Conservation (phyloP, 1,284 basidiomycete genomes). For the Ustilago cynodontis region DNA sequence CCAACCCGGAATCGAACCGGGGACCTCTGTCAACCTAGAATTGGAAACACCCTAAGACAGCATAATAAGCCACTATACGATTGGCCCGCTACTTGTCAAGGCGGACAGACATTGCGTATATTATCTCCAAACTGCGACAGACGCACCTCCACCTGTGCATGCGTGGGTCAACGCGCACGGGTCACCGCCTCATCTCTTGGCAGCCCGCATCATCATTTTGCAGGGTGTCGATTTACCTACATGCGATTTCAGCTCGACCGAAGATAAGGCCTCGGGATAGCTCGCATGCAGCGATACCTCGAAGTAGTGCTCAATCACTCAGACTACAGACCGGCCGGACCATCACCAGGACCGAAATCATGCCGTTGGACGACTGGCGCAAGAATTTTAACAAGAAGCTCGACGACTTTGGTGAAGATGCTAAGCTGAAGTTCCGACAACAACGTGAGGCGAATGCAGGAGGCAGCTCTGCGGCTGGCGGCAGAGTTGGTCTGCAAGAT, state of each 20-base stretch:
- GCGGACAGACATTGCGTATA: background rate
- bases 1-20: conserved; percentile 59
- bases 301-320: background rate
- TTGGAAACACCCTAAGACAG: conserved; percentile 49
- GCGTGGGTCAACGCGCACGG: conserved; percentile 10
- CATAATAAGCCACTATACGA: conserved; percentile 60
- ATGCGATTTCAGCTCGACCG: background rate
- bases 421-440: conserved; percentile 39
- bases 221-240: background rate
- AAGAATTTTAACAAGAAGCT: conserved; percentile 57
- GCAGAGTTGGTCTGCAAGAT: conserved; percentile 37
- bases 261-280: background rate
- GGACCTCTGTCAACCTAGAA: conserved; percentile 57
- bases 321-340: background rate
- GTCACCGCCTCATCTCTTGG: conserved; percentile 18
- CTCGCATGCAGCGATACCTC: no score
- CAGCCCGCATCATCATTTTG: background rate
- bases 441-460: conserved; percentile 50
- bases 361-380: conserved; percentile 48
- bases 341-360: conserved; percentile 3
- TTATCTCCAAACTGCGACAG: no score
- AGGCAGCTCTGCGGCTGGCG: conserved; percentile 1
- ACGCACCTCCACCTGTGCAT: conserved; percentile 6
- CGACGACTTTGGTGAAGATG: conserved; percentile 51
- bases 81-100: conserved; percentile 28